Evolutionary conservation across 2,329 filamentous ascomycete genomes (phyloP).

Genomic region (Ceratocystis papillata): DNA sequence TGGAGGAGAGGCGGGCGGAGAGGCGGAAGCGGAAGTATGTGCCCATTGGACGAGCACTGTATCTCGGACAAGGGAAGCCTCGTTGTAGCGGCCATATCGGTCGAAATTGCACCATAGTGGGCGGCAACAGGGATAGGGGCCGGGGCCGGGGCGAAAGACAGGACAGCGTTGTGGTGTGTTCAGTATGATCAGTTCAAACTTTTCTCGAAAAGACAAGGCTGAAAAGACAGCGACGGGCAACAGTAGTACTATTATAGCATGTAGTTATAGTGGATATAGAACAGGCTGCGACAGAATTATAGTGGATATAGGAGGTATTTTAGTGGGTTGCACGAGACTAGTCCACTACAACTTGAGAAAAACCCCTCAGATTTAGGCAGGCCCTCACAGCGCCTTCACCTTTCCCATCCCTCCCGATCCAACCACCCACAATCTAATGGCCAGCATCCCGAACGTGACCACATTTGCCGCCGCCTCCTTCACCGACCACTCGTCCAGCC

Average conservation of each 20-base stretch:
- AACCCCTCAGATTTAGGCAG: neutral
- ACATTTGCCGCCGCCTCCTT: slow-evolving; percentile 16
- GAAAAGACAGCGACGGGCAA: neutral
- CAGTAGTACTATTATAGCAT: neutral
- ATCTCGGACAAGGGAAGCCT: slow-evolving; percentile 4
- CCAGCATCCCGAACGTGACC: slow-evolving; percentile 18
- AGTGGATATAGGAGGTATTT: neutral
- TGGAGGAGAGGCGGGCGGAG: slow-evolving; percentile 3
- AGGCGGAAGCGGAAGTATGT: neutral
- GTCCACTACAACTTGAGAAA: neutral
- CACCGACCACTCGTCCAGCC: slow-evolving; percentile 15
- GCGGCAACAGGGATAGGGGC: slow-evolving; percentile 5
- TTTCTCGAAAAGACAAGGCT: neutral
- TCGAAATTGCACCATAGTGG: slow-evolving; percentile 17
- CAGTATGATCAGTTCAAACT: neutral
- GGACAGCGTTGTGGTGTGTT: neutral
- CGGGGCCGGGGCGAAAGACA: neutral
- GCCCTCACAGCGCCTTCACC: neutral
- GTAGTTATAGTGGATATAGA: neutral
- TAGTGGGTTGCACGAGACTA: neutral
- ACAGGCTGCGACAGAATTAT: neutral
- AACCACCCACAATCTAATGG: slow-evolving; percentile 18
- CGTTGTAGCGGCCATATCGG: slow-evolving; percentile 4
- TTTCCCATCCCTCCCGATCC: slow-evolving; percentile 12
- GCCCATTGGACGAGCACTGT: neutral